Evolutionary conservation across 2,329 filamentous ascomycete genomes (phyloP).

Genomic region (Paradendryphiella salina): DNA sequence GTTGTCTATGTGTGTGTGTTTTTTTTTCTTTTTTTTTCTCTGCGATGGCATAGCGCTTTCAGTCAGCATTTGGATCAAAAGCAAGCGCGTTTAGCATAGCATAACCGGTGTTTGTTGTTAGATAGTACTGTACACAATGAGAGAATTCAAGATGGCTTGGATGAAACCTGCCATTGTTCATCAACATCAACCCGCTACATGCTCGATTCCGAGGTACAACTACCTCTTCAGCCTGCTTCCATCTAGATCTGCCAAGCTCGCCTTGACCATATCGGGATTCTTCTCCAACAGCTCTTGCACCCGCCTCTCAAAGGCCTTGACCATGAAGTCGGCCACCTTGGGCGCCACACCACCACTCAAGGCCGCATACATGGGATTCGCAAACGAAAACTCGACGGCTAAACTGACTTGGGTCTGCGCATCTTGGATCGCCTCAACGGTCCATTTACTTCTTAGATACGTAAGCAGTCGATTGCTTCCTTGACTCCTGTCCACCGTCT

Average conservation of each 20-base stretch:
- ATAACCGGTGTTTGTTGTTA: too few species aligned
- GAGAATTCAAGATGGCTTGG: too few species aligned
- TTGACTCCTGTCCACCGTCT: constrained; percentile 6
- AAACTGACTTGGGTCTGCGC: constrained; percentile 73
- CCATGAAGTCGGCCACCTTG: constrained; percentile 84
- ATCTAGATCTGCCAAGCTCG: constrained; percentile 33
- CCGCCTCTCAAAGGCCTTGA: constrained; percentile 86
- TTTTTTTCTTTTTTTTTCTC: too few species aligned
- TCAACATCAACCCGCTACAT: too few species aligned
- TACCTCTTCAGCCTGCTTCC: constrained; percentile 30
- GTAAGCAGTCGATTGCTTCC: constrained; percentile 58
- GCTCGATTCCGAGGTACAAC: too few species aligned
- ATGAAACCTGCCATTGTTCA: too few species aligned
- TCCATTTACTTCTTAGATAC: constrained; percentile 72
- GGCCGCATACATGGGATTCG: constrained; percentile 83
- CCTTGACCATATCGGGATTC: constrained; percentile 27
- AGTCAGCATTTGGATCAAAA: too few species aligned
- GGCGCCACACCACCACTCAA: constrained; percentile 80
- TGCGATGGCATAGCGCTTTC: too few species aligned
- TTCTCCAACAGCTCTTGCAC: constrained; percentile 61
- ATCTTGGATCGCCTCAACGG: constrained; percentile 53
- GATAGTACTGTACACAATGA: too few species aligned
- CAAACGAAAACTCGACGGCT: constrained; percentile 78
- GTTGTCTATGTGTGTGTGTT: too few species aligned
- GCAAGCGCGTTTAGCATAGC: too few species aligned